Conservation (phyloP, 2,329 filamentous ascomycete genomes). For the Emmonsia crescens region DNA sequence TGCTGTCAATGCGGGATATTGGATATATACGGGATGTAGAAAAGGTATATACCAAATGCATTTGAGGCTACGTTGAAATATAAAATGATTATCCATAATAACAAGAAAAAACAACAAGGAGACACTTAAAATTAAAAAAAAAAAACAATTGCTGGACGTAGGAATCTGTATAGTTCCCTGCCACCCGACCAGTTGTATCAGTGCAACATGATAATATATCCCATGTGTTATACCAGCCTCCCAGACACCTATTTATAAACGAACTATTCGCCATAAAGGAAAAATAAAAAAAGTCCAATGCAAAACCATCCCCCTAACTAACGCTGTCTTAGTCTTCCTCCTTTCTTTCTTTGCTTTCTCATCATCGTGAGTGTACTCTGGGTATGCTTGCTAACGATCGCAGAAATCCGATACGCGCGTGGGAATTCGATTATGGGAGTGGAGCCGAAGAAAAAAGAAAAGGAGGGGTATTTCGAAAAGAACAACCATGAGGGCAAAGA, state of each 20-base stretch:
- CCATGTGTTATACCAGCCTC: neutral
- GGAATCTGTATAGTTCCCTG: neutral
- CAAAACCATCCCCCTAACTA: constrained; percentile 6
- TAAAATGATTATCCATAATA: neutral
- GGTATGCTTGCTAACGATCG: neutral
- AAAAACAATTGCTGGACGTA: neutral
- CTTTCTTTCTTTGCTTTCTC: neutral
- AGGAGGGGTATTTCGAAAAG: neutral
- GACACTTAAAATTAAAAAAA: neutral
- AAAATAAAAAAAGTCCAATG: neutral
- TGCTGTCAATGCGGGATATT: neutral
- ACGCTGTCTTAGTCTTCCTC: neutral
- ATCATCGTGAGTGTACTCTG: neutral
- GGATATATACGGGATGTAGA: neutral
- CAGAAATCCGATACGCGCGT: neutral
- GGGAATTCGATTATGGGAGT: neutral
- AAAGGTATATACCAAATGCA: neutral
- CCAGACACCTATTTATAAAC: neutral
- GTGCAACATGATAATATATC: neutral
- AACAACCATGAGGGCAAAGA: neutral
- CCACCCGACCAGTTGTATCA: neutral
- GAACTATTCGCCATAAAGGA: neutral
- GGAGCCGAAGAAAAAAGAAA: neutral
- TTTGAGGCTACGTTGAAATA: neutral
- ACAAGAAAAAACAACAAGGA: neutral